These are phyloP conservation scores for Alternaria alternata DNA, from an alignment of 2,329 filamentous ascomycete genomes.

Conservation along the genomic window DNA sequence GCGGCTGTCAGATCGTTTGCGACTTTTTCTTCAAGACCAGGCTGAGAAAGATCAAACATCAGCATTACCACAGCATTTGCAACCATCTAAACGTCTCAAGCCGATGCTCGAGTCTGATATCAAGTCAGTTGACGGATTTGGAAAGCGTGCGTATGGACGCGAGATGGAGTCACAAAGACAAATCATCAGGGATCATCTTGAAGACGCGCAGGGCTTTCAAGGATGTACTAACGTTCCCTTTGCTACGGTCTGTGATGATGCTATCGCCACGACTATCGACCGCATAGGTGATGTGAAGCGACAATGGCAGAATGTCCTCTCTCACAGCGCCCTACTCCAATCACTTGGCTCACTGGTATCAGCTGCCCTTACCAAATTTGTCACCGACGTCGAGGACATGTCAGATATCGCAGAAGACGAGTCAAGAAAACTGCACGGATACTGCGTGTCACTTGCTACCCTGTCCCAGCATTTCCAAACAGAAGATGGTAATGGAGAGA, in stretches of 20 bases:
- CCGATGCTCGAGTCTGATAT: conserved; percentile 63
- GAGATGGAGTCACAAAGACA: conserved; percentile 72
- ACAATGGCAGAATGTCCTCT: conserved; percentile 66
- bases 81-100: conserved; percentile 52
- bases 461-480: conserved; percentile 66
- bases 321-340: conserved; percentile 67
- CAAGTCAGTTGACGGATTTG: conserved; percentile 65
- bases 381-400: conserved; percentile 69
- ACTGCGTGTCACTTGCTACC: conserved; percentile 64
- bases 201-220: conserved; percentile 68
- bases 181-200: conserved; percentile 68
- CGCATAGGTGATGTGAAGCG: conserved; percentile 64
- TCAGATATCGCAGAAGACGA: conserved; percentile 70
- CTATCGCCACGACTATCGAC: conserved; percentile 65
- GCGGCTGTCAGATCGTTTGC: conserved; percentile 64
- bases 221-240: conserved; percentile 68
- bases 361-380: conserved; percentile 66
- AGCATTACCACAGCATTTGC: conserved; percentile 37
- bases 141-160: conserved; percentile 67
- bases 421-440: conserved; percentile 64
- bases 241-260: conserved; percentile 66
- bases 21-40: conserved; percentile 57
- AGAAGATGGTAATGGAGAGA: conserved; percentile 49
- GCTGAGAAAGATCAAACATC: conserved; percentile 46
- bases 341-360: conserved; percentile 67